Evolutionary conservation across 352 stramenopile species (phyloP).

Genomic region (Blastocystis sp.): DNA sequence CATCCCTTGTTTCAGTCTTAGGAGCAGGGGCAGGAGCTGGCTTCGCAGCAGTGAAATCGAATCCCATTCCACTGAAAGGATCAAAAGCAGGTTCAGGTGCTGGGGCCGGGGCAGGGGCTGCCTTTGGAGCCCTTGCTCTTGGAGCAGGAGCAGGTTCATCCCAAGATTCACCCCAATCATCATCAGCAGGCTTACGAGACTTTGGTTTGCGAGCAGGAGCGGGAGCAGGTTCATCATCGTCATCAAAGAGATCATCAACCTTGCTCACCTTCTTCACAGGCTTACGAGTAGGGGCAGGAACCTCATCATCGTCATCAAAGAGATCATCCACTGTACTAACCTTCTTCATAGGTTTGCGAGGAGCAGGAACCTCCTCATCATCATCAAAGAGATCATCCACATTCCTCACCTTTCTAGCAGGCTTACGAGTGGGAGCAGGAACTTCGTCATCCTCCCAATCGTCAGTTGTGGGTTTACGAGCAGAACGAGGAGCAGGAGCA

Average conservation of each 20-base stretch:
- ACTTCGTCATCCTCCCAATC: constrained; percentile 34
- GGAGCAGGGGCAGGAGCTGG: constrained; percentile 17
- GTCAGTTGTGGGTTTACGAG: background rate
- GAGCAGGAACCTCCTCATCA: background rate
- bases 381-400: constrained; percentile 39
- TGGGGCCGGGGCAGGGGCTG: background rate
- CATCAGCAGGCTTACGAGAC: background rate
- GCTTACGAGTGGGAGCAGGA: background rate
- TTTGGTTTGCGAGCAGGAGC: background rate
- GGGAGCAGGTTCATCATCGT: background rate
- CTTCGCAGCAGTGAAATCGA: constrained; percentile 4
- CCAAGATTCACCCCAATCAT: background rate
- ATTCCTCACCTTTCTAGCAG: background rate
- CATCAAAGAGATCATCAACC: constrained; percentile 22
- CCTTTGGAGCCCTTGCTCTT: background rate
- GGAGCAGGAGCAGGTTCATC: constrained; percentile 8
- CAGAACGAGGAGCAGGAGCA: background rate
- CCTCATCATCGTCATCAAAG: constrained; percentile 27
- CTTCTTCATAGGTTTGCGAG: background rate
- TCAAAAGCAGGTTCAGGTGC: background rate
- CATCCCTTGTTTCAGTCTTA: constrained; percentile 43
- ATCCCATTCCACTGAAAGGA: constrained; percentile 49
- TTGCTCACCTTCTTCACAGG: background rate
- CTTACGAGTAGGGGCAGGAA: background rate
- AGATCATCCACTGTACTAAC: background rate